Evolutionary conservation across 306 rosid genomes (phyloP).

Genomic region (Dryas drummondii): DNA sequence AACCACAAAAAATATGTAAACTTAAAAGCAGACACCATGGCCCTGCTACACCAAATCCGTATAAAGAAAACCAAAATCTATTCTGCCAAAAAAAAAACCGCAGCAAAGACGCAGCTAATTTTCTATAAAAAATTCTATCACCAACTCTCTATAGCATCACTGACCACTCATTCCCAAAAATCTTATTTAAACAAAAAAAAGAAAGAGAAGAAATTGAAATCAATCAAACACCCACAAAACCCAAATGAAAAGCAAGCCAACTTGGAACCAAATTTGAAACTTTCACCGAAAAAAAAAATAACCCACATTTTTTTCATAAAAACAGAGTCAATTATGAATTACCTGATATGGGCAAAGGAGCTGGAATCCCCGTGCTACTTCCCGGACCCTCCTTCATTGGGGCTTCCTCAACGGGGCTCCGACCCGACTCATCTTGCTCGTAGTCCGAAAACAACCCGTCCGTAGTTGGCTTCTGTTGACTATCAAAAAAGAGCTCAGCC

Average conservation of each 20-base stretch:
- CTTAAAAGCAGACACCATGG: neutral
- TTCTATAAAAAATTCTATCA: neutral
- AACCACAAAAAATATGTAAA: neutral
- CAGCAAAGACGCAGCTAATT: neutral
- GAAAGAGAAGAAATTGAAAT: neutral
- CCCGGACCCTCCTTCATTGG: slow-evolving; percentile 33
- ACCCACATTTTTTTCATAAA: neutral
- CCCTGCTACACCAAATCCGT: neutral
- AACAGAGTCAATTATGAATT: neutral
- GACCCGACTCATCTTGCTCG: slow-evolving; percentile 66
- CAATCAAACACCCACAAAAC: neutral
- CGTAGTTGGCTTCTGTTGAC: slow-evolving; percentile 54
- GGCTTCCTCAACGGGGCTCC: slow-evolving; percentile 47
- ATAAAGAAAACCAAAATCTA: neutral
- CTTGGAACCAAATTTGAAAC: neutral
- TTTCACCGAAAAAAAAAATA: neutral
- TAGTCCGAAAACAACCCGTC: slow-evolving; percentile 78
- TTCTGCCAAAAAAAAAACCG: neutral
- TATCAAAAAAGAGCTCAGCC: slow-evolving; percentile 54
- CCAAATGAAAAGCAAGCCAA: slow-evolving; percentile 3
- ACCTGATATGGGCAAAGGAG: slow-evolving; percentile 79
- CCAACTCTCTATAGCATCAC: neutral
- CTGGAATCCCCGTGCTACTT: slow-evolving; percentile 34
- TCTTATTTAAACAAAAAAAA: neutral
- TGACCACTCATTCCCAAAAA: neutral